Conservation (phyloP, 257 asterid species). For the Jaltomata sinuosa region DNA sequence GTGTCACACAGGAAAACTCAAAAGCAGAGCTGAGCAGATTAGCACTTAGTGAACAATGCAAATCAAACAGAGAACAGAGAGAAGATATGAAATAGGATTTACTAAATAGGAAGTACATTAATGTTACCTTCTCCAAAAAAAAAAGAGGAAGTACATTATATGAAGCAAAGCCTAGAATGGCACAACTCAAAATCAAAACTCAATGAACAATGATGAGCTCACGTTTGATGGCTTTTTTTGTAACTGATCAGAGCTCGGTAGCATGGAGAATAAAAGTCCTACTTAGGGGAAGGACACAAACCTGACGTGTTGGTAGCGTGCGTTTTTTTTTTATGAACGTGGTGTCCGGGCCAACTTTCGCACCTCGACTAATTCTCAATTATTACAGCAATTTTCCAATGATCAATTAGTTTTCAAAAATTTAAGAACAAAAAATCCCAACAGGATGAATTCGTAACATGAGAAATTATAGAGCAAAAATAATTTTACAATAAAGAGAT, state of each 20-base stretch:
- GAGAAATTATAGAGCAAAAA: neutral
- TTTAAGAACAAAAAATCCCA: neutral
- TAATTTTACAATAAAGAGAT: neutral
- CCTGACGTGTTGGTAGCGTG: constrained; percentile 65
- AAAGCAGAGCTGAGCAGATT: neutral
- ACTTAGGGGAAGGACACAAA: constrained; percentile 7
- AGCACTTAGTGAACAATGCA: neutral
- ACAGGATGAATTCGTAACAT: neutral
- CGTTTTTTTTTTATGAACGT: too few relatives aligned
- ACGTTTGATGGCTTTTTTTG: neutral
- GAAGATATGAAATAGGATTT: neutral
- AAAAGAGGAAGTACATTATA: neutral
- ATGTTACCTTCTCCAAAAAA: too few relatives aligned
- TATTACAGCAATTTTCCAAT: neutral
- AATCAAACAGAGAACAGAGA: neutral
- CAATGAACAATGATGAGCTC: neutral
- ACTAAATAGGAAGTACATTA: neutral
- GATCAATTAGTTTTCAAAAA: neutral
- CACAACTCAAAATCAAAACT: neutral
- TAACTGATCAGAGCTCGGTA: neutral
- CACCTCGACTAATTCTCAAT: too few relatives aligned
- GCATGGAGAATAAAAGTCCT: neutral
- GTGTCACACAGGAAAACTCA: neutral
- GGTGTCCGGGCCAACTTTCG: too few relatives aligned
- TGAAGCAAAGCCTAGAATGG: neutral